Evolutionary conservation across 345 rosid species (phyloP).

Genomic region (Boechera divaricarpa): DNA sequence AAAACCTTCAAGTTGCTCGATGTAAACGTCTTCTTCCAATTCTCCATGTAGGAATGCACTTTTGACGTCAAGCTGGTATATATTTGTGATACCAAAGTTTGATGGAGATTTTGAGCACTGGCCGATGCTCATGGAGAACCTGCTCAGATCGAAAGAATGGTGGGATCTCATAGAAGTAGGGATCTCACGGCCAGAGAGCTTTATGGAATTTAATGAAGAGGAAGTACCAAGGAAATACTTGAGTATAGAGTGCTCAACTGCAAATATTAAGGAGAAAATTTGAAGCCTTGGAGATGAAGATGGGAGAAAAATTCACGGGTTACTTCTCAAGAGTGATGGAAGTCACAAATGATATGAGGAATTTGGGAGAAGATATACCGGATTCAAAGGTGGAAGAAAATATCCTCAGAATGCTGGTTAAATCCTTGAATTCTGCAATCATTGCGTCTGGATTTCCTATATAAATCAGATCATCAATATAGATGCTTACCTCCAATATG

Average conservation of each 20-base stretch:
- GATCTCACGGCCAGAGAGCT: fast-evolving
- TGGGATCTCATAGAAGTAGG: not conserved
- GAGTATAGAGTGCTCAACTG: not conserved
- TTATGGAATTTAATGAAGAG: not conserved
- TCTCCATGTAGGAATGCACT: no score
- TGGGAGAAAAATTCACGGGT: fast-evolving
- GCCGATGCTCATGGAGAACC: not conserved
- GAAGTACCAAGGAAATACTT: not conserved
- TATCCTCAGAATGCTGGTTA: no score
- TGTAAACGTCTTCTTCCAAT: no score
- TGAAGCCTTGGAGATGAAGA: not conserved
- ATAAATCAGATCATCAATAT: no score
- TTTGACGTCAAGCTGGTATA: no score
- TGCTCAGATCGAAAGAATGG: not conserved
- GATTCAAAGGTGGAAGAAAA: not conserved
- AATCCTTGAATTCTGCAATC: no score
- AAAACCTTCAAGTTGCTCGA: no score
- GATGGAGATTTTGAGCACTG: not conserved
- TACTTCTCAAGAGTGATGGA: not conserved
- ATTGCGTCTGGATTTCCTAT: no score
- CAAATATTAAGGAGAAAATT: not conserved
- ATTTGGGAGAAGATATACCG: not conserved
- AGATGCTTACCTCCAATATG: no score
- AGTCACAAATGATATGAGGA: not conserved
- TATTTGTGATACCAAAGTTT: no score